Percentiles rank a stretch among this genome's conserved stretches.
Evolutionary conservation across 225 moss, liverwort and hornwort genomes (phyloP).

Genomic region (Climacium dendroides): DNA sequence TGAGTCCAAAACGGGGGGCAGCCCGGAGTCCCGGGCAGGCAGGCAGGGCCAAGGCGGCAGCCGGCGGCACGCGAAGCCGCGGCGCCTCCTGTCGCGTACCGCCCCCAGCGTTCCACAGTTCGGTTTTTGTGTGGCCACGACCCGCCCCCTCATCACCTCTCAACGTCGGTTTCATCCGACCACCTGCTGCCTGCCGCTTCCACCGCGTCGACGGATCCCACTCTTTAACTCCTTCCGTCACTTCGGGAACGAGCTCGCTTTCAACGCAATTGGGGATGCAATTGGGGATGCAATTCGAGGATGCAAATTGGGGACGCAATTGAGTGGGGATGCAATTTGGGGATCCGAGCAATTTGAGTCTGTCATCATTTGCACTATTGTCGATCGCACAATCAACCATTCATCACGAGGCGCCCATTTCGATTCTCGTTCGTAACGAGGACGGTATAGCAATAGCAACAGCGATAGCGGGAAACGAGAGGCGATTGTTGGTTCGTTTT

Average conservation of each 20-base stretch:
- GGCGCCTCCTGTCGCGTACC: background rate
- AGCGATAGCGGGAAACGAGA: background rate
- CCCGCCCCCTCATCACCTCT: background rate
- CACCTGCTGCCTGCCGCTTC: background rate
- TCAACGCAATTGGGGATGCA: background rate
- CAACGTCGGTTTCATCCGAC: background rate
- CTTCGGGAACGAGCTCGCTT: background rate
- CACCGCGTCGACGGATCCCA: background rate
- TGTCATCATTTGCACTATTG: background rate
- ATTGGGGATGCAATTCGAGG: background rate
- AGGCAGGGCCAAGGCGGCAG: background rate
- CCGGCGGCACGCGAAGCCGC: background rate
- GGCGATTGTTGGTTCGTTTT: background rate
- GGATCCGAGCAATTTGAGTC: background rate
- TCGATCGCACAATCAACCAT: background rate
- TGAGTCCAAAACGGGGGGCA: background rate
- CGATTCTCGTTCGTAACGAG: background rate
- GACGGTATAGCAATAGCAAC: background rate
- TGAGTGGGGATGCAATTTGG: background rate
- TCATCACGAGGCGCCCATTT: background rate
- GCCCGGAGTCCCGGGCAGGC: background rate
- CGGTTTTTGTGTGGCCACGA: slow-evolving; percentile 1
- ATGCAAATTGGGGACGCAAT: background rate
- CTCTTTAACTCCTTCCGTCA: background rate
- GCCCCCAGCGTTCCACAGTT: background rate